These are phyloP conservation scores for Syzygium jambos DNA, from an alignment of 345 rosid genomes.

Conservation along the genomic window DNA sequence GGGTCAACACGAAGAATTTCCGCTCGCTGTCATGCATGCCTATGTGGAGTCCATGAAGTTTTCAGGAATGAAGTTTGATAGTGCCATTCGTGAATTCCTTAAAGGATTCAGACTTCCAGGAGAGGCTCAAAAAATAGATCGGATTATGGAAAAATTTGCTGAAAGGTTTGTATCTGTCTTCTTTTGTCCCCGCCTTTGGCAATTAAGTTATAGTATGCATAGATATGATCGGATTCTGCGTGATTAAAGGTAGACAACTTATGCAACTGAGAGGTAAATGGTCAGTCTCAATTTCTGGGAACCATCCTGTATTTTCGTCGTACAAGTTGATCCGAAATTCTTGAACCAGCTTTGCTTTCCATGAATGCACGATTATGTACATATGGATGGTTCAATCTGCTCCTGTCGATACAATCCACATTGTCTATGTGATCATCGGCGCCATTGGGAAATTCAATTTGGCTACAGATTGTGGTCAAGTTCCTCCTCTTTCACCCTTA, in stretches of 20 bases:
- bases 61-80: slow-evolving; percentile 80
- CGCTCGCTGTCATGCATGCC: slow-evolving; percentile 97
- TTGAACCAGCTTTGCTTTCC: background rate
- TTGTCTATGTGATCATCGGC: background rate
- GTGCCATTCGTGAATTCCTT: slow-evolving; percentile 86
- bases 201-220: background rate
- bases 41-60: slow-evolving; percentile 89
- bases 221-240: background rate
- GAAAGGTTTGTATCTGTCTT: slow-evolving; percentile 51
- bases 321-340: background rate
- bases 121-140: slow-evolving; percentile 98
- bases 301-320: background rate
- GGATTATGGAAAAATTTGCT: slow-evolving; percentile 98
- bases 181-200: background rate
- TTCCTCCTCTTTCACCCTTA: background rate
- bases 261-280: background rate
- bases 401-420: background rate
- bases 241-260: background rate
- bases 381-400: background rate
- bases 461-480: background rate
- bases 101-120: slow-evolving; percentile 98
- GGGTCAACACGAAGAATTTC: slow-evolving; percentile 98
- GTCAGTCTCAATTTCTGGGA: background rate
- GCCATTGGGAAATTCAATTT: background rate
- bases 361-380: background rate